Evolutionary conservation across 2,329 filamentous ascomycete genomes (phyloP), one percentile per base, ranked within the genome.

Genomic region (Aspergillus ustus): DNA sequence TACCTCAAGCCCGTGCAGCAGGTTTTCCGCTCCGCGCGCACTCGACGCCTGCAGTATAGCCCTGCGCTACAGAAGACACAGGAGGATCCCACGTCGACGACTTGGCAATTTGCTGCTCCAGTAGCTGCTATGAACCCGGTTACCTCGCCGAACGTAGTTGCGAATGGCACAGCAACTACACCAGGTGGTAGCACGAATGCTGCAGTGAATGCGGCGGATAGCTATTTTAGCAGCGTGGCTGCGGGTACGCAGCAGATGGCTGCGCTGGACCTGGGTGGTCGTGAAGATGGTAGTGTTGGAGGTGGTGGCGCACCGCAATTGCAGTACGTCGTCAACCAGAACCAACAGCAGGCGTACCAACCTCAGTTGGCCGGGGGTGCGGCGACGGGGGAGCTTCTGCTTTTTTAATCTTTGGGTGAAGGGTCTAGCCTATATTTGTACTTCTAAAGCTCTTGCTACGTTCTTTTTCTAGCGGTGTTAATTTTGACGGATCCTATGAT

Each of bases 1-100:
- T 99, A 99, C 77, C 87, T 99, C 53, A 99, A 99, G 77, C 95
- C 95, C 3, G 94, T 99, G 6, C 93, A 98, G 75, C 94, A 95
- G 57, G 95, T 99, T 9, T 99, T 99, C 83, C 90, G 95, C 60
- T 90, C 89, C 19, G 94, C 95, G 13, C 87, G 95, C 15, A 90
- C 92, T 1, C 86, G 92, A 22, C 89, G 88, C 60, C 83, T 99
- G 2, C 84, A 88, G 59, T 91, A 96, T 57, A 94, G 90, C 2
- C 93, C 94, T 0, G 93, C 93, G 0, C 82, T 99, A 44, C 95
- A 97, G 78, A 89, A 87, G 65, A 85, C 85, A 1, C 83, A 83
- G 19, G 78, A 85, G 64, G 74, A 82, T 31, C 66, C 69, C 53
- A 69, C 69, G 28, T 72, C 70, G 11, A 68, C 62, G 20, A 69